Base-by-base conservation (phyloP, 140 eudicot genomes). In the Stevia rebaudiana region DNA sequence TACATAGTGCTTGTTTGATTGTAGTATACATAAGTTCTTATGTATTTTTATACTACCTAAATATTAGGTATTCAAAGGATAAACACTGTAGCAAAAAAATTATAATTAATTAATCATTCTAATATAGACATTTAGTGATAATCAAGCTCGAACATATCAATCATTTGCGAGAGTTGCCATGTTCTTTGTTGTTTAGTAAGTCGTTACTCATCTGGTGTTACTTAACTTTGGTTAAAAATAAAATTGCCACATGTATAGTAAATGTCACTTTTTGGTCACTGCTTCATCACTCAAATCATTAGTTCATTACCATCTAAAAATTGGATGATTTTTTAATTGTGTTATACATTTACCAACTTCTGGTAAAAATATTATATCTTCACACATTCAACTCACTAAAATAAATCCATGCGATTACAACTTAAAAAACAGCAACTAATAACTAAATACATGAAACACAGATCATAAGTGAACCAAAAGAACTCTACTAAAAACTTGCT, bases 401-500 rank as follows among this genome's bases (percentile, higher is more conserved):
- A 54, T n/a, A 25, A 53, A 12, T 54, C 3, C 22, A 0, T 50
- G 8, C 7, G n/a, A 18, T 50, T 4, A 30, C 24, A 56, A 13
- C 7, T 16, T 31, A n/a, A 56, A 28, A 56, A 11, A 39, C 36
- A 28, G n/a, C n/a, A n/a, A n/a, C n/a, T 8, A 67, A 3, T 36
- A 31, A 13, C 31, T 35, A 33, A 49, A 50, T 19, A 66, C 10
- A 0, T 36, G 49, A 15, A 15, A 23, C 63, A 35, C 15, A 21
- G 23, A 12, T 42, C 43, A 54, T 3, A 36, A 37, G 69, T 24
- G 1, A 71, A 49, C 9, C 15, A 40, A 17, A 17, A 54, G 31
- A 41, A 61, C 22, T 23, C 46, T 31, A 35, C 62, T 48, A 49
- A 67, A 43, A 64, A 67, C 22, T 59, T 62, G 51, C 75, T 30